Evolutionary conservation across 179 eudicot genomes (phyloP).

Genomic region (Camellia oleifera): DNA sequence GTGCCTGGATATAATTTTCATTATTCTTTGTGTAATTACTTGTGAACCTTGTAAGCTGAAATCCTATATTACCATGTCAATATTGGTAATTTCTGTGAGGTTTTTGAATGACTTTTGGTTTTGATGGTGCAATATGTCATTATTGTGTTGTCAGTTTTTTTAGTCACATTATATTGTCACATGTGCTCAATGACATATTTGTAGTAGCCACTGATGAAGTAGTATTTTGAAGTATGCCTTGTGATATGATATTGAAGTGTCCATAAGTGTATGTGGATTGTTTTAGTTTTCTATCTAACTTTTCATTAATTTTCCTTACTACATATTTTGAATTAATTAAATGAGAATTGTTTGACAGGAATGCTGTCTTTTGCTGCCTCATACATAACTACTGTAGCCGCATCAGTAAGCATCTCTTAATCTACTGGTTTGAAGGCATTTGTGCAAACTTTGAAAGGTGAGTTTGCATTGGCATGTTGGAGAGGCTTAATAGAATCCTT

Average conservation of each 20-base stretch:
- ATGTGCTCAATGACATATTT: background rate
- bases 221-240: background rate
- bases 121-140: background rate
- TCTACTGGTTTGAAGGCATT: conserved; percentile 83
- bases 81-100: background rate
- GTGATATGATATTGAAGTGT: background rate
- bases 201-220: background rate
- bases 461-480: conserved; percentile 18
- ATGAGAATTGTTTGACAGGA: conserved; percentile 49
- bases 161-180: background rate
- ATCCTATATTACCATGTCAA: background rate
- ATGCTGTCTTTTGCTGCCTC: conserved; percentile 73
- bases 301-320: background rate
- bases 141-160: background rate
- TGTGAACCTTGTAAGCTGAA: background rate
- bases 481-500: background rate
- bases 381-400: conserved; percentile 48
- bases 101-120: background rate
- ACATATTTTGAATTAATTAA: background rate
- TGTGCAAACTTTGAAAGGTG: conserved; percentile 80
- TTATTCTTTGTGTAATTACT: background rate
- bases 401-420: conserved; percentile 55
- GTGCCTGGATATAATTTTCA: background rate
- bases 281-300: background rate
- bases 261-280: background rate